A percentile compares a stretch with the other conserved stretches of the same genome.
phyloP scores from a whole-genome alignment of 176 grass and related monocot species.

The Ensete ventricosum region DNA sequence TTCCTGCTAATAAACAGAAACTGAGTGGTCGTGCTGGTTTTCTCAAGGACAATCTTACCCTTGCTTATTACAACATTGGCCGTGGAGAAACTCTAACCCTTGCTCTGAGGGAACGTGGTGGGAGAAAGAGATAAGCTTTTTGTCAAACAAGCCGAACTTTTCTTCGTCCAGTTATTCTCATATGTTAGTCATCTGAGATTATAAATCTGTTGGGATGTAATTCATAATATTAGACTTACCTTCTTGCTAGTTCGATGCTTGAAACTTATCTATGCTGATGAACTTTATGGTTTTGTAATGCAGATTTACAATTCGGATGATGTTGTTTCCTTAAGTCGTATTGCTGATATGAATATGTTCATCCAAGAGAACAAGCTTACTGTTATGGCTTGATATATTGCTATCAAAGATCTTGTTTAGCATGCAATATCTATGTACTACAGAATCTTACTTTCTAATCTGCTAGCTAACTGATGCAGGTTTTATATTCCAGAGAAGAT shows the following conservation, averaged over 20 bases:
- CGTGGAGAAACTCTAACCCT: slow-evolving; percentile 63
- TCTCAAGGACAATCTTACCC: slow-evolving; percentile 86
- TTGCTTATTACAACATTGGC: slow-evolving; percentile 94
- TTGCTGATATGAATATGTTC: background rate
- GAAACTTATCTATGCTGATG: slow-evolving; percentile 1
- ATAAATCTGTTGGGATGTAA: background rate
- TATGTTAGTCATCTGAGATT: background rate
- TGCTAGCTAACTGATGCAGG: background rate
- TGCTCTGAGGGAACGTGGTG: slow-evolving; percentile 88
- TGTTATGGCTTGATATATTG: background rate
- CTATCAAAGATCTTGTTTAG: background rate
- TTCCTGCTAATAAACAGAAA: slow-evolving; percentile 96
- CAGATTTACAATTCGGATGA: slow-evolving; percentile 8
- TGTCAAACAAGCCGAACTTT: background rate
- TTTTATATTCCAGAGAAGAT: background rate
- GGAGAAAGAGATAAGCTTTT: slow-evolving; percentile 80
- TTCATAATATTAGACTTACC: background rate
- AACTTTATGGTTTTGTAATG: background rate
- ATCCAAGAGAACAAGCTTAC: background rate
- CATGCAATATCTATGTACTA: background rate
- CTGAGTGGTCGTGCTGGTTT: slow-evolving; percentile 71
- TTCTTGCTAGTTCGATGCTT: background rate
- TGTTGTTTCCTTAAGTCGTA: background rate
- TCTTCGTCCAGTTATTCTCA: background rate
- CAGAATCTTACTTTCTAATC: background rate